Base-by-base conservation (phyloP, 2,329 filamentous ascomycete genomes). In the Penicillium rolfsii region DNA sequence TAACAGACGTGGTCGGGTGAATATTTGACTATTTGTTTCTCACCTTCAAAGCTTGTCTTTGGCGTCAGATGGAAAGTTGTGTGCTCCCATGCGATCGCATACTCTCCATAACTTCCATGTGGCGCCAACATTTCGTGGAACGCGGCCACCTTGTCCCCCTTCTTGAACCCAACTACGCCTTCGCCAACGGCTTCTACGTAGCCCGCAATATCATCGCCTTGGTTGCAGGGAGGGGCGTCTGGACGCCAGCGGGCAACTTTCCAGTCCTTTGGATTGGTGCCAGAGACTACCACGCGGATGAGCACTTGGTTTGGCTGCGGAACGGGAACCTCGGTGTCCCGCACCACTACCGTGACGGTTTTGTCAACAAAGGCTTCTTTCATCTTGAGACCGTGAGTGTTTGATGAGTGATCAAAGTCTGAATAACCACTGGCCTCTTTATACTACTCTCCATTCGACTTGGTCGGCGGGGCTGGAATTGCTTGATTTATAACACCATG, bases 91-190 rank as follows among this genome's bases (percentile, higher is more conserved):
- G 80, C 80, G 5, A 87, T 69, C 0, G 83, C 83, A 67, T 86
- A 87, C 62, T 87, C 84, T 1, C 83, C 85, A 63, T 81, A 87
- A 35, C 76, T 80, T 2, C 85, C 85, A n/a, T 78, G 74, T 0
- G 80, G 76, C 0, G 75, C 75, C 52, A 75, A 67, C 80, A 86
- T 85, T 67, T 83, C 72, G 52, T 81, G 79, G 62, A 80, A 77
- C 0, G 75, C 76, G 0, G 74, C 82, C 1, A 87, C 85, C 5
- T 83, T 78, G 64, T 87, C 84, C 19, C 85, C 85, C 2, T 76
- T 73, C 57, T 80, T 80, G 77, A 87, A 87, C 52, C 83, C 82
- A 19, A 74, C 77, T 1, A 87, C 84, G 28, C 79, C 76, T 3
- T 77, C 70, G 2, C 85, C 85, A 4, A 86, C 80, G 35, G 74